A percentile compares a stretch with the other conserved stretches of the same genome.
These are phyloP conservation scores for Talaromyces amestolkiae DNA, from an alignment of 2,329 filamentous ascomycete species.

Conservation along the genomic window DNA sequence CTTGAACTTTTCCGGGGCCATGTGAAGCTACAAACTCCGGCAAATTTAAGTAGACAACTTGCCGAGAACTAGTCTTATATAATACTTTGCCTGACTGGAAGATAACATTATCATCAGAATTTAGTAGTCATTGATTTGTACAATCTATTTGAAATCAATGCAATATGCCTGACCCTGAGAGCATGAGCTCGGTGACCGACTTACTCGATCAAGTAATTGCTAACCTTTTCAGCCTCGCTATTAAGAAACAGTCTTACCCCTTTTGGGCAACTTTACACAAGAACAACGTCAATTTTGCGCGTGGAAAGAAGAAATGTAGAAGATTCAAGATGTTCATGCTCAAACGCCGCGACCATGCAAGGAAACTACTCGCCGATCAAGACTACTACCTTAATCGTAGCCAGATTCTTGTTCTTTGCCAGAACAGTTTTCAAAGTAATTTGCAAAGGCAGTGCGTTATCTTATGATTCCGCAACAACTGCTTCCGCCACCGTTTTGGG, in stretches of 20 bases:
- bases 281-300: neutral
- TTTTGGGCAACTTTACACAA: neutral
- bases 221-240: neutral
- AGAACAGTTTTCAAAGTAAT: neutral
- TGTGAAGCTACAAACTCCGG: neutral
- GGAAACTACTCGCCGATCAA: neutral
- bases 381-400: neutral
- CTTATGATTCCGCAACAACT: neutral
- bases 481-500: neutral
- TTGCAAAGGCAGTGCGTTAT: neutral
- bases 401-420: neutral
- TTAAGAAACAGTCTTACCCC: neutral
- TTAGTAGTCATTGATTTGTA: neutral
- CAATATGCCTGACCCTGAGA: neutral
- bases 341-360: constrained; percentile 10
- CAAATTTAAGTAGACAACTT: neutral
- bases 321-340: neutral
- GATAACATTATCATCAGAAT: neutral
- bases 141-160: neutral
- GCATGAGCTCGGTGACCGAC: neutral
- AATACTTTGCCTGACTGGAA: neutral
- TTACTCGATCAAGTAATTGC: neutral
- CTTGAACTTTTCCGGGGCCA: neutral
- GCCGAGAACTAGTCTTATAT: neutral
- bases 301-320: neutral